A percentile compares a stretch with the other conserved stretches of the same genome.
These are phyloP conservation scores for Filosporella fistucella DNA, from an alignment of 495 filamentous ascomycete genomes.

Conservation along the genomic window DNA sequence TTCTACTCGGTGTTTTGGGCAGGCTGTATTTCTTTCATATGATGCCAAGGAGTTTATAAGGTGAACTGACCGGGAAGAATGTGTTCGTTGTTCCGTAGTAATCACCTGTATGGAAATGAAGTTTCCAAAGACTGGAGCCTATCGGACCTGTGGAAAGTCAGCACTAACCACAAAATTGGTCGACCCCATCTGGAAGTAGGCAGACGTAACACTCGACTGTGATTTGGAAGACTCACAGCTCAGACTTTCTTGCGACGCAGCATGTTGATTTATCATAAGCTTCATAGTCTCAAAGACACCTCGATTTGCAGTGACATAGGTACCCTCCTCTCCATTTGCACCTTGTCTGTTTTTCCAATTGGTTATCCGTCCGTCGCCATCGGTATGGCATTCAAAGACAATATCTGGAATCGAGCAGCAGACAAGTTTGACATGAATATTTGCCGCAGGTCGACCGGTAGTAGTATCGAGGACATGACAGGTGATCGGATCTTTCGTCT, in stretches of 20 bases:
- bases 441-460: conserved; percentile 60
- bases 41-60: too few relatives aligned
- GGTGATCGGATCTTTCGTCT: conserved; percentile 42
- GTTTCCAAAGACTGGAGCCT: conserved; percentile 57
- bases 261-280: conserved; percentile 22
- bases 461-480: conserved; percentile 61
- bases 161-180: neutral
- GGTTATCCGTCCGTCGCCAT: conserved; percentile 81
- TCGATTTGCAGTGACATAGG: conserved; percentile 37
- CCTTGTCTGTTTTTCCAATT: conserved; percentile 50
- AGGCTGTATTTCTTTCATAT: too few relatives aligned
- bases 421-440: conserved; percentile 75
- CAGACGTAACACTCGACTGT: neutral
- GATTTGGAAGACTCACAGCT: conserved; percentile 12
- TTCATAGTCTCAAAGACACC: conserved; percentile 29
- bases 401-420: conserved; percentile 42
- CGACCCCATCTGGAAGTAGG: neutral
- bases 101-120: conserved; percentile 70
- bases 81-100: conserved; percentile 77
- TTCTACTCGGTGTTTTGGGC: too few relatives aligned
- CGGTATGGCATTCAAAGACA: conserved; percentile 52
- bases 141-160: conserved; percentile 12
- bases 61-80: conserved; percentile 92
- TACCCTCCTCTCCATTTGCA: conserved; percentile 5
- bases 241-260: conserved; percentile 25